Evolutionary conservation across 345 rosid genomes (phyloP).

Genomic region (Carallia brachiata): DNA sequence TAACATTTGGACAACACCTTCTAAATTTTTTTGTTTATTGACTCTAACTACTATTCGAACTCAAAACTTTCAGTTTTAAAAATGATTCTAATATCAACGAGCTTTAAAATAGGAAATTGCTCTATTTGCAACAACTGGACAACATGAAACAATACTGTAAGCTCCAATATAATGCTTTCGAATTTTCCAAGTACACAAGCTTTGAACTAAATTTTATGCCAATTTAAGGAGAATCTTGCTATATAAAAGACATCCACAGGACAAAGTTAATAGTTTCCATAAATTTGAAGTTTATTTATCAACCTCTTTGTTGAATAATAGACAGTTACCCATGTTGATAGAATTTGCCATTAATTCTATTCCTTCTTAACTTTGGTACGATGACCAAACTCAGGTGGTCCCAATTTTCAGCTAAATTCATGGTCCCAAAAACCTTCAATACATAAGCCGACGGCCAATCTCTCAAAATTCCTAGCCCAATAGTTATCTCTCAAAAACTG

Average conservation of each 20-base stretch:
- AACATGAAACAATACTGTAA: not conserved
- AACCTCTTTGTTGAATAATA: no score
- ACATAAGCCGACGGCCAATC: not conserved
- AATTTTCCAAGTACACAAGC: not conserved
- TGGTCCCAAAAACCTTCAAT: not conserved
- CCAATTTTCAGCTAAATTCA: not conserved
- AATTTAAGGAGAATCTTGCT: not conserved
- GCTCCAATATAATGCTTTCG: not conserved
- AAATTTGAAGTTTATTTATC: no score
- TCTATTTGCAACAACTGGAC: not conserved
- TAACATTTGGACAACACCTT: no score
- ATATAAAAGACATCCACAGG: not conserved
- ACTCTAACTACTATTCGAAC: no score
- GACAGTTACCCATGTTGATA: not conserved
- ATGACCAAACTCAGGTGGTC: not conserved
- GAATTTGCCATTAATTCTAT: not conserved
- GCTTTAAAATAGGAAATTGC: not conserved
- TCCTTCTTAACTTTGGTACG: not conserved
- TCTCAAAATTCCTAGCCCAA: not conserved
- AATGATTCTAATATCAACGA: no score
- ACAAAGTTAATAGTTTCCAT: no score
- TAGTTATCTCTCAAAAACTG: not conserved
- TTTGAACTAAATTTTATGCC: not conserved
- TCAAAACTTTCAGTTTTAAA: no score
- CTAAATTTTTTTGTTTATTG: no score